Percentiles rank a stretch among this genome's conserved stretches.
Evolutionary conservation across 1,284 basidiomycete genomes (phyloP).

Genomic region (Ustilago tritici): DNA sequence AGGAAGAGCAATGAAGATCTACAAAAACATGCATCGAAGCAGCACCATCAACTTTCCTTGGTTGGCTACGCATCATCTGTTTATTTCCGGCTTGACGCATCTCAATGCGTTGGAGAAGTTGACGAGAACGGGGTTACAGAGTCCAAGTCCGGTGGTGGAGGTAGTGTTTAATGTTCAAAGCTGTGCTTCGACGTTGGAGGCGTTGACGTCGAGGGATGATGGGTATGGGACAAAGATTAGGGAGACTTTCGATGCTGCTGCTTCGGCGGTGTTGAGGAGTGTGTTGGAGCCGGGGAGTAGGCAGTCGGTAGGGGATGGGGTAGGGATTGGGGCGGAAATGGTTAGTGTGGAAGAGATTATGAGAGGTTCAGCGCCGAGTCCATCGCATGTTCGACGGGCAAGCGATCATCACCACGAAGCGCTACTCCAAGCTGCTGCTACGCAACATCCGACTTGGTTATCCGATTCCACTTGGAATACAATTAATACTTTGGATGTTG

Average conservation of each 20-base stretch:
- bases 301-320: not conserved
- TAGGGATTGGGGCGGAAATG: slow-evolving; percentile 1
- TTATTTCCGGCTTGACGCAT: slow-evolving; percentile 51
- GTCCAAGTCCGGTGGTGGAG: slow-evolving; percentile 40
- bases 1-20: slow-evolving; percentile 48
- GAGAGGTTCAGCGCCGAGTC: slow-evolving; percentile 5
- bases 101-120: slow-evolving; percentile 51
- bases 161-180: slow-evolving; percentile 52
- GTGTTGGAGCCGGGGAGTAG: slow-evolving; percentile 28
- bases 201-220: slow-evolving; percentile 41
- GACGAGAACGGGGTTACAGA: slow-evolving; percentile 20
- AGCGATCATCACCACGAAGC: slow-evolving; percentile 21
- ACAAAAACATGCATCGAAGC: slow-evolving; percentile 49
- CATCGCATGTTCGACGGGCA: not conserved
- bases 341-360: slow-evolving; percentile 26
- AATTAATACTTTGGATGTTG: slow-evolving; percentile 35
- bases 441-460: slow-evolving; percentile 44
- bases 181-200: slow-evolving; percentile 50
- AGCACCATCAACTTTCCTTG: slow-evolving; percentile 50
- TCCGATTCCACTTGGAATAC: slow-evolving; percentile 52
- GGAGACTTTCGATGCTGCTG: slow-evolving; percentile 48
- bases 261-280: slow-evolving; percentile 31
- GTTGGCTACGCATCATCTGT: slow-evolving; percentile 48
- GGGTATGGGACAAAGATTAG: slow-evolving; percentile 37
- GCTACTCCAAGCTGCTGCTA: slow-evolving; percentile 24